Percentiles rank a stretch among this genome's conserved stretches.
These are phyloP conservation scores for Nematodospora valgi DNA, from an alignment of 805 yeast genomes.

Conservation along the genomic window DNA sequence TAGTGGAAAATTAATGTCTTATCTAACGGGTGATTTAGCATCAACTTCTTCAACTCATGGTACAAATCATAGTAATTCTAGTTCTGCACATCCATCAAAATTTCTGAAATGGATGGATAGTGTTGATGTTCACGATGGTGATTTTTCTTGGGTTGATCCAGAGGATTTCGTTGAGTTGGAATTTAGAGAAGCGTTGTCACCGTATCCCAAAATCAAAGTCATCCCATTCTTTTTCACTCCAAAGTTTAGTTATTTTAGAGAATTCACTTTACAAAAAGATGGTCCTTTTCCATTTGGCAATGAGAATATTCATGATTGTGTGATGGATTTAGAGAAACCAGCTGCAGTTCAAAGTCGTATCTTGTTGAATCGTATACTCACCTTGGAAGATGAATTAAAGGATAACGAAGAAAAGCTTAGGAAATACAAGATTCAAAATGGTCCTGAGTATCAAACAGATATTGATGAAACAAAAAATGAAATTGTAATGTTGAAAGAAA, in stretches of 20 bases:
- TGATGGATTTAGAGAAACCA: conserved; percentile 51
- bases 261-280: conserved; percentile 40
- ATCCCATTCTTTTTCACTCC: conserved; percentile 53
- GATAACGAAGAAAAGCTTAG: conserved; percentile 19
- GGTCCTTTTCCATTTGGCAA: conserved; percentile 58
- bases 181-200: conserved; percentile 36
- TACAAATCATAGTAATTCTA: background rate
- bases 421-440: conserved; percentile 15
- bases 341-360: conserved; percentile 51
- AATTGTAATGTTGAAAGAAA: conserved; percentile 15
- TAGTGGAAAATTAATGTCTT: conserved; percentile 20
- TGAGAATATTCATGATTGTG: conserved; percentile 63
- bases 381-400: conserved; percentile 24
- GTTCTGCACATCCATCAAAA: background rate
- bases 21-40: conserved; percentile 12
- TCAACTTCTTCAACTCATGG: conserved; percentile 4
- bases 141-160: conserved; percentile 62
- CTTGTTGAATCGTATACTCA: conserved; percentile 24
- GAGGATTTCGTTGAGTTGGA: conserved; percentile 77
- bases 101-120: conserved; percentile 22
- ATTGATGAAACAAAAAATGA: conserved; percentile 7
- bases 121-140: conserved; percentile 24
- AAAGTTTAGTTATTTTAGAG: conserved; percentile 58
- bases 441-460: conserved; percentile 6
- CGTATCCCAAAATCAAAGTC: conserved; percentile 42